phyloP scores from a whole-genome alignment of 108 stramenopile genomes.

The Nannochloropsis salina region DNA sequence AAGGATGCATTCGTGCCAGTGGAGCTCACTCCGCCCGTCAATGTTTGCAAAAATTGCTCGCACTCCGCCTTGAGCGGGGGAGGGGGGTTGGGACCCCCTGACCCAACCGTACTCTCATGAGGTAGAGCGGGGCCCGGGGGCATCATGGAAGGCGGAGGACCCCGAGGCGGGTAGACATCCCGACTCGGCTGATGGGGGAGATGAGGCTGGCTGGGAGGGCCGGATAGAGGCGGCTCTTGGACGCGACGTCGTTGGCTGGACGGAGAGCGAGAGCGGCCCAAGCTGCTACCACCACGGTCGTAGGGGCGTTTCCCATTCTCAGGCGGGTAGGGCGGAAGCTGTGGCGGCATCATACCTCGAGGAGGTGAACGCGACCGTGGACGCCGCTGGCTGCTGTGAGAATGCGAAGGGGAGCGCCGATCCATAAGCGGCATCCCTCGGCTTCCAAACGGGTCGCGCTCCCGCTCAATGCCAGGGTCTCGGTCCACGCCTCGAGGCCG shows the following conservation, averaged over 20 bases:
- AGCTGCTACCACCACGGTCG: not conserved
- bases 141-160: not conserved
- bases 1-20: not conserved
- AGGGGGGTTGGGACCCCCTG: not conserved
- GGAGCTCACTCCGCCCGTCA: not conserved
- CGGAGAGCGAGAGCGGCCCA: constrained; percentile 12
- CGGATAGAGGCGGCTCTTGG: not conserved
- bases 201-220: not conserved
- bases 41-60: not conserved
- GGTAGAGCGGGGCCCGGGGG: not conserved
- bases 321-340: not conserved
- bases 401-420: not conserved
- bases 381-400: not conserved
- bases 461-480: not conserved
- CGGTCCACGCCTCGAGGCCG: not conserved
- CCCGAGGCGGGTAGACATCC: not conserved
- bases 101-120: not conserved
- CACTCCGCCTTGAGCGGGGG: constrained; percentile 6
- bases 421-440: not conserved
- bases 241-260: not conserved
- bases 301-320: not conserved
- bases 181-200: no score
- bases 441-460: not conserved
- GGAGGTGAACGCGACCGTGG: not conserved
- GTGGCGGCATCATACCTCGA: not conserved